These are phyloP conservation scores for Suillus alpinus DNA, from an alignment of 768 basidiomycete genomes.

Conservation along the genomic window DNA sequence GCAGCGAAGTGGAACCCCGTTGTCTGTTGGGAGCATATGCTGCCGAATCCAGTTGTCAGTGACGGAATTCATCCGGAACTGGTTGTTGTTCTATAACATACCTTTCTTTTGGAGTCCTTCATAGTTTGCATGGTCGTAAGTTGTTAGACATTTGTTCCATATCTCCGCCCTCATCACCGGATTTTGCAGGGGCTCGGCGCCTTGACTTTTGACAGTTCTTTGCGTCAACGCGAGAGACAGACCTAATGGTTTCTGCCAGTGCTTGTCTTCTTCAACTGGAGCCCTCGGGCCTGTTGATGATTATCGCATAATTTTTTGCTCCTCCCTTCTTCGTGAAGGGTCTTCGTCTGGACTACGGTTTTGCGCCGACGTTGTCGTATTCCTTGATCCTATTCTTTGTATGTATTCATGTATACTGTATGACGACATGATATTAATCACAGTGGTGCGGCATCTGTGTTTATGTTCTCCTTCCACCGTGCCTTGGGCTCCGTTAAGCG, in stretches of 20 bases:
- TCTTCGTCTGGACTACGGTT: neutral
- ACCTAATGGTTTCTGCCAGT: neutral
- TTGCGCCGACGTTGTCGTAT: neutral
- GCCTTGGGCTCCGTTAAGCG: too few relatives aligned
- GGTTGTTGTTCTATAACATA: neutral
- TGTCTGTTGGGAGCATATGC: neutral
- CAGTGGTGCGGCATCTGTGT: too few relatives aligned
- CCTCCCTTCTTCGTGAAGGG: slow-evolving; percentile 34
- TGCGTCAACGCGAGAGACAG: neutral
- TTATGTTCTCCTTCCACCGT: too few relatives aligned
- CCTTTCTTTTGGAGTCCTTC: neutral
- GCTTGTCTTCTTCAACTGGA: slow-evolving; percentile 1
- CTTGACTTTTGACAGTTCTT: neutral
- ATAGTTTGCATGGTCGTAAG: neutral
- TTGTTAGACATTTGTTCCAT: neutral
- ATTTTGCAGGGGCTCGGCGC: neutral
- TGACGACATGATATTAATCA: neutral
- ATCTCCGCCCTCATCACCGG: neutral
- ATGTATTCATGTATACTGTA: neutral
- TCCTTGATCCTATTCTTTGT: neutral
- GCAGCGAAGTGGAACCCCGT: neutral
- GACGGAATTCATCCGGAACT: neutral
- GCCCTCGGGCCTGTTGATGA: neutral
- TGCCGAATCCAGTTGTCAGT: neutral
- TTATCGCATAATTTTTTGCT: slow-evolving; percentile 34